These are phyloP conservation scores for Penicillium olsonii DNA, from an alignment of 2,329 filamentous ascomycete genomes.

Conservation along the genomic window DNA sequence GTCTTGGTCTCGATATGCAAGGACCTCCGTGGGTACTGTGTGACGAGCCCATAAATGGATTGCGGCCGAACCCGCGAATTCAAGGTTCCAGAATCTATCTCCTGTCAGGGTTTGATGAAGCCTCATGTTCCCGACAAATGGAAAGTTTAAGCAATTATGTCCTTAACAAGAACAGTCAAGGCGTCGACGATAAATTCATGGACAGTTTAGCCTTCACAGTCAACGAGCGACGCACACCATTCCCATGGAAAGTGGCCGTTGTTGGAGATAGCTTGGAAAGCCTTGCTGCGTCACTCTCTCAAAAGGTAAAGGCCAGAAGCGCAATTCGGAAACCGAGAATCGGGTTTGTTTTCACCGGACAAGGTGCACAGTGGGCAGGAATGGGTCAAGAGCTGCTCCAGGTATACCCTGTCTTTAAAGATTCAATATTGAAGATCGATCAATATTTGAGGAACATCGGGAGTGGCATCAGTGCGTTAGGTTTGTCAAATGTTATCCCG, in stretches of 20 bases:
- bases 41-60: background rate
- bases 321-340: constrained; percentile 9
- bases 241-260: constrained; percentile 20
- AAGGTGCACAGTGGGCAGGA: constrained; percentile 36
- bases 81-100: constrained; percentile 16
- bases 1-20: background rate
- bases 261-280: constrained; percentile 4
- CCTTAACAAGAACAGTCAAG: background rate
- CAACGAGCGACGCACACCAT: constrained; percentile 18
- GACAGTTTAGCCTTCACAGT: constrained; percentile 25
- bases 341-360: constrained; percentile 36
- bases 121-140: constrained; percentile 16
- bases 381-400: constrained; percentile 34
- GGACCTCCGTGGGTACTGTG: background rate
- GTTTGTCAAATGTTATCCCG: background rate
- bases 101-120: constrained; percentile 27
- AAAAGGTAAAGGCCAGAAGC: constrained; percentile 5
- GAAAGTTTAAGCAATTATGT: constrained; percentile 14
- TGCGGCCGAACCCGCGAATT: background rate
- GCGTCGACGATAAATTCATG: constrained; percentile 13
- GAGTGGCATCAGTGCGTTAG: background rate
- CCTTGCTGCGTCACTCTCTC: constrained; percentile 6
- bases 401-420: constrained; percentile 16
- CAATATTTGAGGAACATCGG: background rate
- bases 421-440: background rate